These are phyloP conservation scores for Centella asiatica DNA, from an alignment of 129 eudicot genomes.

Conservation along the genomic window DNA sequence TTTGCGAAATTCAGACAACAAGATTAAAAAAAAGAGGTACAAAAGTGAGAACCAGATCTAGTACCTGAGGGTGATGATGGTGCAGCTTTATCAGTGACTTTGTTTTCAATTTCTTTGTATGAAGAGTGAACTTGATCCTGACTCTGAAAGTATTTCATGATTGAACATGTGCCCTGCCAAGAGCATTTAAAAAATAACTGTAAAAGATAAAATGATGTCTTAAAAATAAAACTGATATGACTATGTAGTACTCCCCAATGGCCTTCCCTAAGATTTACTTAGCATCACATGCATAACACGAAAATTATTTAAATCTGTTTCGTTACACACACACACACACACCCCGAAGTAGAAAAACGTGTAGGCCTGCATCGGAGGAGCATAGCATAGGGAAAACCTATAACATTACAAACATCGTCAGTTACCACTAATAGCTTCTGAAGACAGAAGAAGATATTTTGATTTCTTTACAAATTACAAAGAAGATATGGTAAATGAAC, in stretches of 20 bases:
- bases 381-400: no score
- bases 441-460: no score
- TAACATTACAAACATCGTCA: no score
- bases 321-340: no score
- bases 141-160: slow-evolving; percentile 57
- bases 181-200: neutral
- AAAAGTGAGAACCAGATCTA: slow-evolving; percentile 4
- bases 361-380: no score
- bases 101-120: slow-evolving; percentile 27
- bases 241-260: no score
- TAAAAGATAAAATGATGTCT: neutral
- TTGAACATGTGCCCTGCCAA: slow-evolving; percentile 77
- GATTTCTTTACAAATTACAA: no score
- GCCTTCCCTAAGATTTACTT: neutral
- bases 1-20: neutral
- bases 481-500: no score
- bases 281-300: no score
- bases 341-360: no score
- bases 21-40: slow-evolving; percentile 2
- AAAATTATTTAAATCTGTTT: no score
- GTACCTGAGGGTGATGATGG: slow-evolving; percentile 39
- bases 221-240: neutral
- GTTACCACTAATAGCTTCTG: no score
- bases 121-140: slow-evolving; percentile 30
- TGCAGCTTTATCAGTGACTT: slow-evolving; percentile 26